Conservation (phyloP, 179 eudicot species). For the Carnegiea gigantea region DNA sequence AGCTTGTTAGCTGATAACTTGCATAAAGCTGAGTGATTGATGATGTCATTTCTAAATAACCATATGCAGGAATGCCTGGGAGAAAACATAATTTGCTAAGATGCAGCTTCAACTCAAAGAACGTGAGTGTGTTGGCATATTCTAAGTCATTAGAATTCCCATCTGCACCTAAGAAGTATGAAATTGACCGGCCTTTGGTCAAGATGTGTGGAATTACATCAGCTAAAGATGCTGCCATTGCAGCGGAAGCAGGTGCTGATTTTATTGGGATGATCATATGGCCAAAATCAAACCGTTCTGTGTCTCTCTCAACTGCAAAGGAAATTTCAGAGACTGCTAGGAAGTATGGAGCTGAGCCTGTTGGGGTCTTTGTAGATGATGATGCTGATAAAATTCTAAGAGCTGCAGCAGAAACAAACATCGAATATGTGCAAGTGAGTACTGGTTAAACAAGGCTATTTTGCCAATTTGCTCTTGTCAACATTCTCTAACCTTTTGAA, state of each 20-base stretch:
- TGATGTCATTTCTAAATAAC: not conserved
- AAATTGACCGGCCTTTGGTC: conserved; percentile 53
- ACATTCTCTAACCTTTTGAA: conserved; percentile 4
- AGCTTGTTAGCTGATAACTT: not conserved
- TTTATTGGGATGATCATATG: conserved; percentile 92
- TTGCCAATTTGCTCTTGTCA: not conserved
- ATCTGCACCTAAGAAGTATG: conserved; percentile 24
- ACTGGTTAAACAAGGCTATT: not conserved
- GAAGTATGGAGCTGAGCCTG: conserved; percentile 77
- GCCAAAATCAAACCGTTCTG: conserved; percentile 90
- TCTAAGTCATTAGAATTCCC: conserved; percentile 31
- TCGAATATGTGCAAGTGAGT: conserved; percentile 80
- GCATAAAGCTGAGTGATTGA: not conserved
- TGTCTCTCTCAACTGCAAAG: conserved; percentile 73
- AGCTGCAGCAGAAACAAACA: conserved; percentile 65
- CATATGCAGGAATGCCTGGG: conserved; percentile 12
- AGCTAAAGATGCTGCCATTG: conserved; percentile 86
- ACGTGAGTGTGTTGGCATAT: conserved; percentile 22
- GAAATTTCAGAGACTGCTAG: conserved; percentile 81
- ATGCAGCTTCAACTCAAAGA: conserved; percentile 26
- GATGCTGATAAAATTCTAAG: conserved; percentile 68
- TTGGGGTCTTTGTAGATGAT: conserved; percentile 95
- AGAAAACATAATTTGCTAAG: conserved; percentile 25
- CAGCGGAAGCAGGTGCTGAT: conserved; percentile 95
- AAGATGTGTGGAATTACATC: conserved; percentile 97